Conservation (phyloP, 2,329 filamentous ascomycete species). For the Alternaria ventricosa region DNA sequence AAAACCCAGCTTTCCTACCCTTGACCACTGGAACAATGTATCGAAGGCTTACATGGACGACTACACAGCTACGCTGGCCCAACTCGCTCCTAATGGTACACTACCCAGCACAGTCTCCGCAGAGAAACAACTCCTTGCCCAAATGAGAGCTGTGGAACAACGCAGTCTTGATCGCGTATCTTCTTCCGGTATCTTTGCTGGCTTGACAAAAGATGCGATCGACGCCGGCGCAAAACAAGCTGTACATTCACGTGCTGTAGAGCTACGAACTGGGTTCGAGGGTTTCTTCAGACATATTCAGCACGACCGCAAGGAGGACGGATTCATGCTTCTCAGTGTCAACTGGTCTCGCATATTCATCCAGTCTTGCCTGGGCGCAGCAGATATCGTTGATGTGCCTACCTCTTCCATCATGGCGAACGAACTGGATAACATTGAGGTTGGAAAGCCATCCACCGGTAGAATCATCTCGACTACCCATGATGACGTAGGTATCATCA, state of each 20-base stretch:
- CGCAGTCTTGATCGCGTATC: conserved; percentile 51
- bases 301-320: conserved; percentile 2
- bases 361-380: conserved; percentile 28
- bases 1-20: conserved; percentile 28
- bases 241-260: conserved; percentile 38
- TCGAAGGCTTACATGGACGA: conserved; percentile 52
- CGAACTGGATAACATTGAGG: conserved; percentile 28
- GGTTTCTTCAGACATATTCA: conserved; percentile 38
- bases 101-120: conserved; percentile 40
- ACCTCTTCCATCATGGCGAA: conserved; percentile 24
- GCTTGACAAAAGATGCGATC: conserved; percentile 43
- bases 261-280: conserved; percentile 48
- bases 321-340: conserved; percentile 52
- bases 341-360: conserved; percentile 58
- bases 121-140: conserved; percentile 49
- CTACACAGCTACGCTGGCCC: conserved; percentile 41
- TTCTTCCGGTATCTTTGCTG: conserved; percentile 49
- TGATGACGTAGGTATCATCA: conserved; percentile 26
- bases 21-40: conserved; percentile 47
- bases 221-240: conserved; percentile 30
- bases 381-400: not conserved
- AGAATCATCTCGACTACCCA: conserved; percentile 13
- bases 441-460: conserved; percentile 21
- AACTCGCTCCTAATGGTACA: conserved; percentile 29
- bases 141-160: conserved; percentile 48